These are phyloP conservation scores for Boletellus emodensis DNA, from an alignment of 768 basidiomycete species.

Conservation along the genomic window DNA sequence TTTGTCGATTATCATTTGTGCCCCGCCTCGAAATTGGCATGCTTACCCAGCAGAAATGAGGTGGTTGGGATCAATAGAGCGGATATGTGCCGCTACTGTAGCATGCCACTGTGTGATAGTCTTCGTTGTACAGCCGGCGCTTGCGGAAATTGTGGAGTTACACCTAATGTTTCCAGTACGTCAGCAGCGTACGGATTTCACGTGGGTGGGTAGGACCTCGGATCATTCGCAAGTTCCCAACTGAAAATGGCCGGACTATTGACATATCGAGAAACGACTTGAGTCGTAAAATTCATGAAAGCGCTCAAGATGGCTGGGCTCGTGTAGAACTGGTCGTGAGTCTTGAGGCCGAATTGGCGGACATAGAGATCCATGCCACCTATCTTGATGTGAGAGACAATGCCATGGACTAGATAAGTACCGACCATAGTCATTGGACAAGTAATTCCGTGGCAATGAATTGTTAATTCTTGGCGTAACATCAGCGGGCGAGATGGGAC, in stretches of 20 bases:
- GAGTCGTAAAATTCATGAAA: conserved; percentile 56
- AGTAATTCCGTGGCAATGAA: conserved; percentile 44
- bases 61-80: conserved; percentile 55
- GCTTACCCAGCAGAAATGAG: conserved; percentile 59
- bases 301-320: conserved; percentile 44
- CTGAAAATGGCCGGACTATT: conserved; percentile 48
- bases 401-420: background rate
- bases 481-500: conserved; percentile 21
- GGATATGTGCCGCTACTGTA: conserved; percentile 42
- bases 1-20: background rate
- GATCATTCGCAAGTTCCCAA: conserved; percentile 67
- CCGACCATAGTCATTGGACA: conserved; percentile 62
- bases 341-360: conserved; percentile 36
- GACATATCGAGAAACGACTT: conserved; percentile 53
- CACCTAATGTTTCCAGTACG: conserved; percentile 37
- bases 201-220: conserved; percentile 38
- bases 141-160: conserved; percentile 47
- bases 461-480: conserved; percentile 34
- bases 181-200: background rate
- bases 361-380: conserved; percentile 69
- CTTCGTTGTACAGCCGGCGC: conserved; percentile 42
- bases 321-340: conserved; percentile 60
- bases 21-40: background rate
- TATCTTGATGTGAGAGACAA: conserved; percentile 22
- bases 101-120: conserved; percentile 58